Evolutionary conservation across 495 filamentous ascomycete genomes (phyloP).

Genomic region (Cercophora scortea): DNA sequence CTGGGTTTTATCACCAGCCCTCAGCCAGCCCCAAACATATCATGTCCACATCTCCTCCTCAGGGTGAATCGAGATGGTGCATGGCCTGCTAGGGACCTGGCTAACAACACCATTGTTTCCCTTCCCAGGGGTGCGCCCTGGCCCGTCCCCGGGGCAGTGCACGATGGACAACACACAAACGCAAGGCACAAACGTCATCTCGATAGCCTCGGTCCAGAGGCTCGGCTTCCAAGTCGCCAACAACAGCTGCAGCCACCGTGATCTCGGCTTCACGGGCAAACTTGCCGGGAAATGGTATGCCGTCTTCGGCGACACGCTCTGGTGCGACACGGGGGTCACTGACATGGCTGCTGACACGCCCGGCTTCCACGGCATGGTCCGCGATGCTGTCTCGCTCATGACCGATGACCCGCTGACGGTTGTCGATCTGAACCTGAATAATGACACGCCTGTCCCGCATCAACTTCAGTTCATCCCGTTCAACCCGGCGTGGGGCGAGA

Average conservation of each 20-base stretch:
- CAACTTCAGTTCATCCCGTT: conserved; percentile 27
- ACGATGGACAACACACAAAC: conserved; percentile 26
- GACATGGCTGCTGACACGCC: conserved; percentile 14
- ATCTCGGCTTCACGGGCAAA: conserved; percentile 34
- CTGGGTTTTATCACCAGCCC: too few species aligned
- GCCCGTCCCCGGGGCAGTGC: not conserved
- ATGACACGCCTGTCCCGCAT: conserved; percentile 22
- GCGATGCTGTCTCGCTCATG: conserved; percentile 21
- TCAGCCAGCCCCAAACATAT: too few species aligned
- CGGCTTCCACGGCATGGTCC: conserved; percentile 30
- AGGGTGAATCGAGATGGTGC: too few species aligned
- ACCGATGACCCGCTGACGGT: conserved; percentile 24
- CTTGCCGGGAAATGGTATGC: conserved; percentile 29
- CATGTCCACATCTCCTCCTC: too few species aligned
- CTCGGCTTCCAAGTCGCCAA: conserved; percentile 27
- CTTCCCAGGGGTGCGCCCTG: not conserved
- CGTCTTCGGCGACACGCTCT: conserved; percentile 30
- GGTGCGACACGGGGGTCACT: conserved; percentile 23
- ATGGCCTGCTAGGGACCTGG: too few species aligned
- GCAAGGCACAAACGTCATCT: conserved; percentile 23
- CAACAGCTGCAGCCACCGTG: conserved; percentile 31
- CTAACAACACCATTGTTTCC: too few species aligned
- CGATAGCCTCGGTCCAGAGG: conserved; percentile 7
- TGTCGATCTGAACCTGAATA: conserved; percentile 21
- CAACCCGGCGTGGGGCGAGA: conserved; percentile 25